A percentile compares a stretch with the other conserved stretches of the same genome.
These are phyloP conservation scores for Laguncularia racemosa DNA, from an alignment of 345 rosid species.

Conservation along the genomic window DNA sequence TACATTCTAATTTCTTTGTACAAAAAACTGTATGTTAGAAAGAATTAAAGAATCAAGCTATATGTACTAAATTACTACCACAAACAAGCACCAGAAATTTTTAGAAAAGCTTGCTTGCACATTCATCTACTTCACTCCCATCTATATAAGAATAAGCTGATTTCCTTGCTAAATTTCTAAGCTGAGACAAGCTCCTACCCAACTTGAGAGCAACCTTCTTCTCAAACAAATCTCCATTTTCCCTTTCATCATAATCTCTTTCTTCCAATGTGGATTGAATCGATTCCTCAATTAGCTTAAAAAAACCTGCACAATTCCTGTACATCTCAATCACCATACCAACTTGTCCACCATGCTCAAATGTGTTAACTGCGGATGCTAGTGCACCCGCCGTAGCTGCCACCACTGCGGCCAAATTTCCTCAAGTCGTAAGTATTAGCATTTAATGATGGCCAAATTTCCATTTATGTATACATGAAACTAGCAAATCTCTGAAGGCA, in stretches of 20 bases:
- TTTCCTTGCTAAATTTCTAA: conserved; percentile 27
- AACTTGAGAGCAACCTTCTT: conserved; percentile 30
- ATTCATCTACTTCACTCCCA: conserved; percentile 13
- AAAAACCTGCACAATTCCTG: conserved; percentile 37
- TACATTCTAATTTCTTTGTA: no score
- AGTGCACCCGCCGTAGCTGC: no score
- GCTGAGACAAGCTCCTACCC: conserved; percentile 47
- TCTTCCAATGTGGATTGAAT: conserved; percentile 17
- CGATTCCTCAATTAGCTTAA: conserved; percentile 22
- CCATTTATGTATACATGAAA: no score
- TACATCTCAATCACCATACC: conserved; percentile 60
- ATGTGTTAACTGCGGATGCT: conserved; percentile 21
- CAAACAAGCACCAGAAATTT: no score
- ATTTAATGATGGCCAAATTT: no score
- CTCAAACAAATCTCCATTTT: conserved; percentile 32
- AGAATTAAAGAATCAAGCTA: no score
- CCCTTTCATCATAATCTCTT: conserved; percentile 20
- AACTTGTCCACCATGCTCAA: conserved; percentile 43
- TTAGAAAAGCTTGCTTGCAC: no score
- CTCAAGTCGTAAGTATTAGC: no score
- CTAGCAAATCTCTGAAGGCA: no score
- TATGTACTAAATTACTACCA: no score
- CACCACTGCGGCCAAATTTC: no score
- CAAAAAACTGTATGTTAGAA: no score
- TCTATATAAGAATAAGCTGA: conserved; percentile 9